Percentiles rank a stretch among this genome's conserved stretches.
phyloP scores from a whole-genome alignment of 108 stramenopile species.

The Conticribra guillardii region DNA sequence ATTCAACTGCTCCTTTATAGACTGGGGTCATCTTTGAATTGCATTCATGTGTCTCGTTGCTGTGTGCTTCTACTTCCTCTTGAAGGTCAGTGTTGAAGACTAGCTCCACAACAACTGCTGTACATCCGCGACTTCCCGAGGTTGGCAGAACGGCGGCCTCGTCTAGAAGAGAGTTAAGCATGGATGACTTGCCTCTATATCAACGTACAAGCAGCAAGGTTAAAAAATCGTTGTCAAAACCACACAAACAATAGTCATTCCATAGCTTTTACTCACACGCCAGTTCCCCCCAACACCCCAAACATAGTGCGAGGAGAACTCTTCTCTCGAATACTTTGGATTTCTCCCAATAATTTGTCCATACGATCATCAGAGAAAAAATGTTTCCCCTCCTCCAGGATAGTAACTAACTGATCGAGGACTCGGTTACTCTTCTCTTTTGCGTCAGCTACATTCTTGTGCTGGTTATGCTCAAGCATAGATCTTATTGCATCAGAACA shows the following conservation, averaged over 20 bases:
- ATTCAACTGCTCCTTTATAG: slow-evolving; percentile 50
- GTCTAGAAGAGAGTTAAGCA: slow-evolving; percentile 52
- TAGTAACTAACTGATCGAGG: slow-evolving; percentile 14
- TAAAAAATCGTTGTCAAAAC: slow-evolving; percentile 1
- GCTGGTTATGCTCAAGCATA: no score
- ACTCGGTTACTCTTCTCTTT: slow-evolving; percentile 33
- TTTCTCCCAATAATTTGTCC: slow-evolving; percentile 30
- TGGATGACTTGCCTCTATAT: slow-evolving; percentile 23
- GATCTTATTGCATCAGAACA: no score
- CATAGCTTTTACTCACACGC: slow-evolving; percentile 42
- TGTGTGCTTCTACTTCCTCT: no score
- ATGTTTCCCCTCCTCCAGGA: slow-evolving; percentile 19
- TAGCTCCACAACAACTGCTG: slow-evolving; percentile 57
- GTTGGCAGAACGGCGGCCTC: slow-evolving; percentile 59
- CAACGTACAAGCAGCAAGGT: background rate
- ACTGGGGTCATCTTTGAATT: slow-evolving; percentile 31
- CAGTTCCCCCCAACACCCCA: slow-evolving; percentile 39
- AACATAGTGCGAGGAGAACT: slow-evolving; percentile 17
- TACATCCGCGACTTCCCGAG: slow-evolving; percentile 55
- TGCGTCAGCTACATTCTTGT: slow-evolving; percentile 28
- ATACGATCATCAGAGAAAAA: slow-evolving; percentile 26
- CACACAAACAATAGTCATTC: background rate
- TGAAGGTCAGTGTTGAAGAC: slow-evolving; percentile 37
- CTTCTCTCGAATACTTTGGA: slow-evolving; percentile 1
- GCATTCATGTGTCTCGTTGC: background rate